phyloP scores from a whole-genome alignment of 208 protist genomes.

The Leishmania mexicana region DNA sequence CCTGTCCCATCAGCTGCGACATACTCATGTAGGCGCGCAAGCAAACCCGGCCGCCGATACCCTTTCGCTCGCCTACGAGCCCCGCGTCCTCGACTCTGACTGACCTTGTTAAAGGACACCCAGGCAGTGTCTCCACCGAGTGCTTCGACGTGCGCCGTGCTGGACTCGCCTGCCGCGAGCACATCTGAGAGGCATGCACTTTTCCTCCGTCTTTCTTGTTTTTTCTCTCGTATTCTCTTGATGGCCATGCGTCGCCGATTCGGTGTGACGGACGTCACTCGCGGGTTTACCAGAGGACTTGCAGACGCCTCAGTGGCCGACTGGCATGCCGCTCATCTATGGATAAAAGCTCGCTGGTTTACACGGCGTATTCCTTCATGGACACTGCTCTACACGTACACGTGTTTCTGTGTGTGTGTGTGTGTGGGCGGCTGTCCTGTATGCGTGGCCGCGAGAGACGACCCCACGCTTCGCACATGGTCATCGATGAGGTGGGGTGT shows the following conservation, averaged over 20 bases:
- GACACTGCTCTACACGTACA: background rate
- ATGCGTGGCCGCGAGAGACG: background rate
- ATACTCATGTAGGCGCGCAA: background rate
- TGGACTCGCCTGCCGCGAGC: background rate
- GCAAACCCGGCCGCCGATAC: background rate
- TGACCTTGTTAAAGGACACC: background rate
- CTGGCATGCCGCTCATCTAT: background rate
- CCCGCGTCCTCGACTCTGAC: background rate
- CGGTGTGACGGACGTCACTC: background rate
- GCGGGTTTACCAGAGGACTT: background rate
- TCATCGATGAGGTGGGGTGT: background rate
- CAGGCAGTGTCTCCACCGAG: background rate
- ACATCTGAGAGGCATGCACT: too few species aligned
- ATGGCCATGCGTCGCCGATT: background rate
- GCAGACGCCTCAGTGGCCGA: background rate
- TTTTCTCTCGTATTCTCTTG: background rate
- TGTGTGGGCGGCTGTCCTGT: background rate
- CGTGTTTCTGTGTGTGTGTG: background rate
- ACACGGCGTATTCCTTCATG: background rate
- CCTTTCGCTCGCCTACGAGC: background rate
- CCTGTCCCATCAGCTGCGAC: background rate
- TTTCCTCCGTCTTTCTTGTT: background rate
- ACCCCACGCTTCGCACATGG: background rate
- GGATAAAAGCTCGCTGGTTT: background rate
- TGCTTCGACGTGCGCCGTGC: background rate